Evolutionary conservation across 2,329 filamentous ascomycete species (phyloP).

Genomic region (Diplodia intermedia): DNA sequence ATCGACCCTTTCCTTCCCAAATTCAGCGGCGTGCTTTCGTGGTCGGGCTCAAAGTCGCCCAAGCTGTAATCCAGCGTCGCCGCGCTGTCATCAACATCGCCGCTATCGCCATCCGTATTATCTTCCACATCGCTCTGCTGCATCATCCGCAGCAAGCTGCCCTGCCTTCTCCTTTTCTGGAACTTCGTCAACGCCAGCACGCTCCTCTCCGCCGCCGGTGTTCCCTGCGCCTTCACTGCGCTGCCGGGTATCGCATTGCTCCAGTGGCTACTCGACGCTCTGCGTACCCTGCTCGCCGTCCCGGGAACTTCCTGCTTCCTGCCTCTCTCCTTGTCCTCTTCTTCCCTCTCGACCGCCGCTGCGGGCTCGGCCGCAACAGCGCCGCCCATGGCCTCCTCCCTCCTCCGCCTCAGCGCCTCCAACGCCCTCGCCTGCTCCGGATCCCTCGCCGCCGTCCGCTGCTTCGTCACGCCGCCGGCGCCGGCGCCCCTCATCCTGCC

Average conservation of each 20-base stretch:
- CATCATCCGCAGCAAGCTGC: conserved; percentile 58
- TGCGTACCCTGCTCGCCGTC: conserved; percentile 5
- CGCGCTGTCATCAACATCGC: conserved; percentile 55
- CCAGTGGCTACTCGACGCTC: background rate
- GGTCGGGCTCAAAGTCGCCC: conserved; percentile 64
- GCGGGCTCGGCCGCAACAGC: background rate
- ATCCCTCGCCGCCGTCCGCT: conserved; percentile 37
- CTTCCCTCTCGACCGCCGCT: background rate
- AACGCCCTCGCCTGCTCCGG: conserved; percentile 41
- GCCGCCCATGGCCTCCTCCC: conserved; percentile 39
- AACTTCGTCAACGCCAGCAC: conserved; percentile 59
- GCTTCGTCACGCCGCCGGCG: conserved; percentile 31
- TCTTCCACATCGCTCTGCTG: conserved; percentile 56
- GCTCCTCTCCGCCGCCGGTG: conserved; percentile 53
- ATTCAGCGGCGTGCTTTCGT: conserved; percentile 71
- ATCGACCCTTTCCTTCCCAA: conserved; percentile 38
- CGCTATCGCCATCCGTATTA: conserved; percentile 42
- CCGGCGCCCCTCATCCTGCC: conserved; percentile 17
- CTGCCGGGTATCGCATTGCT: conserved; percentile 38
- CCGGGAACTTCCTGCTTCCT: conserved; percentile 19
- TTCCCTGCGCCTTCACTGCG: conserved; percentile 52
- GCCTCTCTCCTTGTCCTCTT: background rate
- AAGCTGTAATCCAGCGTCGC: conserved; percentile 45
- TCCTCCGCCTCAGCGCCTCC: conserved; percentile 44
- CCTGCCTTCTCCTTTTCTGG: conserved; percentile 57